Evolutionary conservation across 1,284 basidiomycete species (phyloP), one percentile per base, ranked within the genome.

Genomic region (Rhodotorula sp.): DNA sequence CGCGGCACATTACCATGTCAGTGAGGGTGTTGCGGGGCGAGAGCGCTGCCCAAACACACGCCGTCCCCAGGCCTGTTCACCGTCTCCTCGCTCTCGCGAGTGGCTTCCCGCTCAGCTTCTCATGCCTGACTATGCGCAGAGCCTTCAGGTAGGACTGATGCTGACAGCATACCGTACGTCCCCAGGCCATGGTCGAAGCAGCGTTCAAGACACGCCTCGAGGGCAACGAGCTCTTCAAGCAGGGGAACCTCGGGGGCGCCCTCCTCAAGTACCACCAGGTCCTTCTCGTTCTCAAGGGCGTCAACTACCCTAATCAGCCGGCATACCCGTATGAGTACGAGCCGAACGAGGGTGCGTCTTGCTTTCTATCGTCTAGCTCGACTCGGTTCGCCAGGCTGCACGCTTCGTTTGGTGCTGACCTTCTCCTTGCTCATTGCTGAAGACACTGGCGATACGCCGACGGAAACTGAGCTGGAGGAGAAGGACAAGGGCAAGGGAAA

Each of bases 211-310:
- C 63, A 4, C 69, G 74, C 12, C 54, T 69, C 10, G 53, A 59
- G 10, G 74, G 69, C 34, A 76, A 76, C 63, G 61, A 71, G 17
- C 57, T 62, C 29, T 60, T 71, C 67, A 71, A 73, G 65, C 13
- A 21, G 15, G 69, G 69, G 13, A 72, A 76, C 36, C 53, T 67
- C 32, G 10, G 37, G 1, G 55, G 54, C 27, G 74, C 74, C 0
- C 44, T 76, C 25, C 46, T 48, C 37, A 65, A 54, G 36, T 76
- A 76, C 62, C 64, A 73, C 55, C 29, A 32, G 12, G 72, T 73
- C 37, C 48, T 76, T 37, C 29, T 71, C 41, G 15, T n/a, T 7
- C 62, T 76, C 37, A 53, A 46, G 32, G 74, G 74, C 5, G 46
- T 69, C 55, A 48, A 69, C 21, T 58, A 48, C 0, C 39, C 61